A percentile compares a stretch with the other conserved stretches of the same genome.
phyloP scores from a whole-genome alignment of 176 grass and related monocot genomes.

The Paspalum notatum region DNA sequence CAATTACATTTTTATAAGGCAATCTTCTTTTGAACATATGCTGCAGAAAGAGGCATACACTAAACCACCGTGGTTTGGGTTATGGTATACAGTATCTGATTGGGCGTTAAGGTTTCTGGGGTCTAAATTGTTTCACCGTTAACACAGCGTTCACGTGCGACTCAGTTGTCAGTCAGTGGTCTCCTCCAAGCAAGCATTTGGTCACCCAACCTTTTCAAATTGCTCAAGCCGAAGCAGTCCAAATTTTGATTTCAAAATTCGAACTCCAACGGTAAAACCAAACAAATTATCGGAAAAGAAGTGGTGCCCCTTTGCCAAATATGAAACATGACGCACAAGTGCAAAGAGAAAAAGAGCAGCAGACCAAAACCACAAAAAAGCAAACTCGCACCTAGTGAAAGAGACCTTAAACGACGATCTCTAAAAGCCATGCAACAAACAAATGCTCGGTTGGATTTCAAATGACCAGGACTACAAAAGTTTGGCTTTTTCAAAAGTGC shows the following conservation, averaged over 20 bases:
- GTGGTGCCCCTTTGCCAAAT: neutral
- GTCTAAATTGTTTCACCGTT: constrained; percentile 4
- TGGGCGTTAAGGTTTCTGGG: constrained; percentile 10
- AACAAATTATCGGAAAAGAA: neutral
- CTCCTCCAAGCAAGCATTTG: neutral
- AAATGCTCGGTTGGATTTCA: neutral
- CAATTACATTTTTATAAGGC: neutral
- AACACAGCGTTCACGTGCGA: neutral
- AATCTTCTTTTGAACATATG: neutral
- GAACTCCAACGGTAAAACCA: neutral
- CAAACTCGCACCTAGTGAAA: neutral
- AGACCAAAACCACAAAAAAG: neutral
- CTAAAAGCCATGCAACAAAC: neutral
- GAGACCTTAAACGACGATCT: neutral
- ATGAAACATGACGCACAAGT: neutral
- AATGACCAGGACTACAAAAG: neutral
- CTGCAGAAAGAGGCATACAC: neutral
- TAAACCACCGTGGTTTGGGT: neutral
- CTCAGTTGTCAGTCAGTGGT: neutral
- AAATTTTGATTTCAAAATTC: neutral
- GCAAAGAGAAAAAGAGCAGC: neutral
- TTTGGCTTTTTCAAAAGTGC: neutral
- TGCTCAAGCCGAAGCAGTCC: neutral
- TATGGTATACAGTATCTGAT: neutral
- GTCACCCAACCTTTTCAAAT: constrained; percentile 25